Evolutionary conservation across 495 filamentous ascomycete species (phyloP), one percentile per base, ranked within the genome.

Genomic region (Xylaria acuta): DNA sequence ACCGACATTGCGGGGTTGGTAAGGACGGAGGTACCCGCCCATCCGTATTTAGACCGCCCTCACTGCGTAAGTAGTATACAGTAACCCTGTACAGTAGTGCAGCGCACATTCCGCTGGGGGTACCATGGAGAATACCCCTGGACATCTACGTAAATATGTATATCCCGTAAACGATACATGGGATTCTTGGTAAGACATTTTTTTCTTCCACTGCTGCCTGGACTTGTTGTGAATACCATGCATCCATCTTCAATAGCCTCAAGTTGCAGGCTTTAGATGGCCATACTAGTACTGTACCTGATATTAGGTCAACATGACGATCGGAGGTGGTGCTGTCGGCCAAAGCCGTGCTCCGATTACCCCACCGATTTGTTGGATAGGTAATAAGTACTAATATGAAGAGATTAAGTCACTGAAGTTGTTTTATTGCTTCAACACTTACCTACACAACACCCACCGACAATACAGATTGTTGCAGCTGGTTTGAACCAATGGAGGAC

Each of bases 401-500:
- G 43, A 25, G 14, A 66, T 41, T 63, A 12, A 40, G n/a, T 63
- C 18, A 1, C 36, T 62, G n/a, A 38, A 36, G 27, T 16, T 53
- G 2, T 51, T 32, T 11, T 22, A 14, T 38, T 53, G 25, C 45
- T 67, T 53, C 11, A 38, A 38, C 16, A 22, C 41, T 51, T 22
- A 54, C 20, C 14, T 62, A 9, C 51, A 59, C 20, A 34, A 53
- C 14, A 63, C 38, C 27, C 9, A 69, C 27, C 12, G 9, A 53
- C n/a, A 34, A 30, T 36, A 36, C 27, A 7, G 16, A 64, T 41
- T 54, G n/a, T 49, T 53, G 69, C 54, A 12, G 12, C 41, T 60
- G 41, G 20, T 18, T 18, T 8, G 12, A 54, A 69, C 34, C 66
- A n/a, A 73, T 53, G 40, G 78, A 79, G 27, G 82, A 82, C 25